A percentile compares a stretch with the other conserved stretches of the same genome.
Conservation (phyloP, 106 monocot species). For the Dioscorea dumetorum region DNA sequence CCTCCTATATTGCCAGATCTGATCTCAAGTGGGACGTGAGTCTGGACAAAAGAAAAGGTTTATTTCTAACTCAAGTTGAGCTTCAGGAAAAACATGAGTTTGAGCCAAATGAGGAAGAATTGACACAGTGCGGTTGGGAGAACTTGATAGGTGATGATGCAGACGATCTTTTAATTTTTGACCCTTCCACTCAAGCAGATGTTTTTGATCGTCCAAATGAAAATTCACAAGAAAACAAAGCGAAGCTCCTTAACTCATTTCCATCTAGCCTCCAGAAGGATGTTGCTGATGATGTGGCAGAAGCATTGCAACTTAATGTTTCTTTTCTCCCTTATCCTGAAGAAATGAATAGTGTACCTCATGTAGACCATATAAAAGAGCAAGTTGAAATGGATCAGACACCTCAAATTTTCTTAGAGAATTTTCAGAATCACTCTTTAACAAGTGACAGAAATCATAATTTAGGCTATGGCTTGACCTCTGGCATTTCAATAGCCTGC, state of each 20-base stretch:
- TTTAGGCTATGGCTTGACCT: conserved; percentile 9
- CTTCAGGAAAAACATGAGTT: conserved; percentile 3
- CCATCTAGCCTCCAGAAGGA: conserved; percentile 11
- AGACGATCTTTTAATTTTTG: conserved; percentile 43
- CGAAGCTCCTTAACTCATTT: conserved; percentile 1
- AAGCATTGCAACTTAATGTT: conserved; percentile 11
- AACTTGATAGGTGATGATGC: conserved; percentile 40
- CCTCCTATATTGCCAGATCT: conserved; percentile 26
- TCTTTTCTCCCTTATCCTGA: conserved; percentile 8
- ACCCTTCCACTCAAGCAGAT: conserved; percentile 19
- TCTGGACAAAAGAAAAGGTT: conserved; percentile 21
- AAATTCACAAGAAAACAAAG: conserved; percentile 10
- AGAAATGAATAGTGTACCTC: background rate
- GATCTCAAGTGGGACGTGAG: conserved; percentile 33
- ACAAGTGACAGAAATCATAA: conserved; percentile 16
- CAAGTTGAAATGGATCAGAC: conserved; percentile 25
- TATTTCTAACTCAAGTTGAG: conserved; percentile 17
- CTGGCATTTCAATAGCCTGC: conserved; percentile 10
- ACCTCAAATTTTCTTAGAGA: conserved; percentile 17
- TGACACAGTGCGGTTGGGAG: conserved; percentile 38
- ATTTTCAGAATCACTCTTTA: conserved; percentile 13
- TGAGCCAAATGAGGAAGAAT: conserved; percentile 26
- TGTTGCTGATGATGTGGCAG: conserved; percentile 1
- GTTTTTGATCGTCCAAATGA: background rate
- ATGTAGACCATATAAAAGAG: conserved; percentile 5